Evolutionary conservation across 2,329 filamentous ascomycete species (phyloP).

Genomic region (Thyridium curvatum): DNA sequence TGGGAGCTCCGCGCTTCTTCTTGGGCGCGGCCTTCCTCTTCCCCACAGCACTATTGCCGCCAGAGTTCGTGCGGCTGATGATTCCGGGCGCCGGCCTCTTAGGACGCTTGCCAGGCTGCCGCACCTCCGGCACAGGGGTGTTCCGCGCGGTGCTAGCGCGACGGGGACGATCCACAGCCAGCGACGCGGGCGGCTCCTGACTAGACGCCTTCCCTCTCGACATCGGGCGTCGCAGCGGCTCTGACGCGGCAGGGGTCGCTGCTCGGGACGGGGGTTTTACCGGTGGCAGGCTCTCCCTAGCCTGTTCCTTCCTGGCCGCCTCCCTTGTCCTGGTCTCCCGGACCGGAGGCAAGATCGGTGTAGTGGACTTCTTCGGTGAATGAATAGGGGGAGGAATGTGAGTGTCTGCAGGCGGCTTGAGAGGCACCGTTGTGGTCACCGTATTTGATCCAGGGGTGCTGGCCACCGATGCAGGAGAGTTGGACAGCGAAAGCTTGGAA

Average conservation of each 20-base stretch:
- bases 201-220: slow-evolving; percentile 48
- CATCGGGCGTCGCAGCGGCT: slow-evolving; percentile 34
- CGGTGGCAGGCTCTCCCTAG: neutral
- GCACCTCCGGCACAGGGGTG: slow-evolving; percentile 45
- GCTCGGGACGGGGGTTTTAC: slow-evolving; percentile 11
- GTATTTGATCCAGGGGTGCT: slow-evolving; percentile 17
- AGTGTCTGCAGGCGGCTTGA: slow-evolving; percentile 22
- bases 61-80: slow-evolving; percentile 56
- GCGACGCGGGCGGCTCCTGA: slow-evolving; percentile 41
- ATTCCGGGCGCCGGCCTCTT: slow-evolving; percentile 69
- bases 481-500: neutral
- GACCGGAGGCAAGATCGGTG: slow-evolving; percentile 24
- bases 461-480: slow-evolving; percentile 2
- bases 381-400: slow-evolving; percentile 19
- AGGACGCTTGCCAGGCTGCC: slow-evolving; percentile 45
- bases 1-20: slow-evolving; percentile 51
- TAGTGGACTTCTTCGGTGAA: slow-evolving; percentile 23
- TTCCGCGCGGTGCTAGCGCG: slow-evolving; percentile 51
- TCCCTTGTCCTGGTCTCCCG: slow-evolving; percentile 24
- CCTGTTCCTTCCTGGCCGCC: slow-evolving; percentile 14
- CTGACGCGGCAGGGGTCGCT: slow-evolving; percentile 16
- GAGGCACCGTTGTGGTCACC: slow-evolving; percentile 14
- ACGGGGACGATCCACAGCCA: slow-evolving; percentile 47
- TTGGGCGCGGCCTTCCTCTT: slow-evolving; percentile 64
- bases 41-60: slow-evolving; percentile 61